These are phyloP conservation scores for Populus hybrid DNA, from an alignment of 441 rosid species.

Conservation along the genomic window DNA sequence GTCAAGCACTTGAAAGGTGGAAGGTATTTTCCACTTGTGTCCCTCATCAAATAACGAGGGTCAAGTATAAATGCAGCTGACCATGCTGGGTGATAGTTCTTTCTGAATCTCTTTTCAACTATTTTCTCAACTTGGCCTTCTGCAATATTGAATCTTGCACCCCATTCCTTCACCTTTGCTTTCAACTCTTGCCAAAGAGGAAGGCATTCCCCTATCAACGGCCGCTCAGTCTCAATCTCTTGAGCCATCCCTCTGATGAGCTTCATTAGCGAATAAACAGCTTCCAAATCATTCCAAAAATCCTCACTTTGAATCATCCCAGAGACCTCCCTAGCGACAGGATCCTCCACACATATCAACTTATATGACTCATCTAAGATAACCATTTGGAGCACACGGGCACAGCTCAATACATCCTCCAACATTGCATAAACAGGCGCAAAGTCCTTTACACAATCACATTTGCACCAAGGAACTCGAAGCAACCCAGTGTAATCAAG, in stretches of 20 bases:
- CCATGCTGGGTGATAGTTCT: conserved; percentile 97
- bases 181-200: conserved; percentile 89
- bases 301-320: conserved; percentile 64
- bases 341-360: conserved; percentile 56
- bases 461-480: conserved; percentile 50
- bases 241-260: conserved; percentile 66
- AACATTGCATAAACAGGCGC: conserved; percentile 53
- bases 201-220: conserved; percentile 82
- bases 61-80: conserved; percentile 89
- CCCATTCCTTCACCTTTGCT: conserved; percentile 83
- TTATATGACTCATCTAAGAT: conserved; percentile 69
- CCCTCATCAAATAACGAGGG: conserved; percentile 81
- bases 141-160: conserved; percentile 57
- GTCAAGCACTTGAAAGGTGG: conserved; percentile 89
- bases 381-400: conserved; percentile 64
- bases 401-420: conserved; percentile 71
- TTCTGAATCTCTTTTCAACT: conserved; percentile 77
- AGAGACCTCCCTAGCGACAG: conserved; percentile 61
- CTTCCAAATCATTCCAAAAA: conserved; percentile 87
- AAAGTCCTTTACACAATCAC: conserved; percentile 39
- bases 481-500: conserved; percentile 49
- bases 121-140: conserved; percentile 76
- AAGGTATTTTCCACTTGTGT: conserved; percentile 74
- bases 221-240: conserved; percentile 73
- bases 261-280: conserved; percentile 65